Percentiles rank a stretch among this genome's conserved stretches.
Evolutionary conservation across 768 basidiomycete genomes (phyloP).

Genomic region (Chiua virens): DNA sequence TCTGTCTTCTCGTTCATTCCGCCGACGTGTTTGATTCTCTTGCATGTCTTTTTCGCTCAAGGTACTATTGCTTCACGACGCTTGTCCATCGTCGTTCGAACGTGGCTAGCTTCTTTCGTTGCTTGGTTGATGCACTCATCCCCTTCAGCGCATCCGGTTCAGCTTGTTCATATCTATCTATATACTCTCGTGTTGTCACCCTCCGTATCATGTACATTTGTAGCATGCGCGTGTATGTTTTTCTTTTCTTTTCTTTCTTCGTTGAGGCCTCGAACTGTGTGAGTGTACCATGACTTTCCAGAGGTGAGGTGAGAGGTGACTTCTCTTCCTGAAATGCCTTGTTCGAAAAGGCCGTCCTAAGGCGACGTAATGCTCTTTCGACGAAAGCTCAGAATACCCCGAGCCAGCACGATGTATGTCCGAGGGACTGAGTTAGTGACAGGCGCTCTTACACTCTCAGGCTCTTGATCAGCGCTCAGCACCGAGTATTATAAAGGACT

Average conservation of each 20-base stretch:
- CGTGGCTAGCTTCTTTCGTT: background rate
- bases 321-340: too few species aligned
- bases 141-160: background rate
- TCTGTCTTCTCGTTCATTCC: slow-evolving; percentile 1
- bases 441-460: too few species aligned
- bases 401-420: too few species aligned
- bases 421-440: too few species aligned
- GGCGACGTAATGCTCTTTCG: too few species aligned
- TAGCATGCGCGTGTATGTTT: slow-evolving; percentile 44
- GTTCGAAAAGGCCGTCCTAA: too few species aligned
- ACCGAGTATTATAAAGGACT: too few species aligned
- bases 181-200: background rate
- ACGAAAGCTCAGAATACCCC: too few species aligned
- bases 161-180: background rate
- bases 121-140: background rate
- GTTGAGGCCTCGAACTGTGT: too few species aligned
- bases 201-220: slow-evolving; percentile 19
- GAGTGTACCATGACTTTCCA: too few species aligned
- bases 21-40: background rate
- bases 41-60: background rate
- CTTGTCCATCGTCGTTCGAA: background rate
- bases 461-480: too few species aligned
- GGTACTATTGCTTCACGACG: background rate
- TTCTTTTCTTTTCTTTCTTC: background rate
- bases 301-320: too few species aligned